Conservation (phyloP, 75 land plant species). For the Cunninghamia lanceolata region DNA sequence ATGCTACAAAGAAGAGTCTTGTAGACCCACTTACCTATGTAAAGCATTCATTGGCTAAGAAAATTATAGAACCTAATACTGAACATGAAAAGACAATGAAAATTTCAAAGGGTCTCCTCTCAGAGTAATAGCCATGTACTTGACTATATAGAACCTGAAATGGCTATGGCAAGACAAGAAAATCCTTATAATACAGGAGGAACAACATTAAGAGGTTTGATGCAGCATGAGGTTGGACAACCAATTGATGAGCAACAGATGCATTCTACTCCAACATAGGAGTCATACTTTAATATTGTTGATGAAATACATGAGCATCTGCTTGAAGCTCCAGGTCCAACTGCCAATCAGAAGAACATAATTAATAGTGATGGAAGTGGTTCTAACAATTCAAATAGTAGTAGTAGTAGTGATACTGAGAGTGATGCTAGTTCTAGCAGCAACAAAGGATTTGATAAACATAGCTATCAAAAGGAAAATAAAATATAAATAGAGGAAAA, state of each 20-base stretch:
- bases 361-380: conserved; percentile 57
- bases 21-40: too few relatives aligned
- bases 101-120: too few relatives aligned
- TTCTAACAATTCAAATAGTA: conserved; percentile 49
- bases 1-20: too few relatives aligned
- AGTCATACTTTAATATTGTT: conserved; percentile 20
- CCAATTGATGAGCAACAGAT: conserved; percentile 24
- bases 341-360: conserved; percentile 26
- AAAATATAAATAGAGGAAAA: neutral
- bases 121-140: too few relatives aligned
- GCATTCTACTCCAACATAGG: too few relatives aligned
- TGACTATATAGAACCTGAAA: too few relatives aligned
- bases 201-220: too few relatives aligned
- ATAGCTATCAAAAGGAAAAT: neutral
- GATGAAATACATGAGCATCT: conserved; percentile 36
- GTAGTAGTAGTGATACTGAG: conserved; percentile 80
- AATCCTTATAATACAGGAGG: too few relatives aligned
- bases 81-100: too few relatives aligned
- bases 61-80: too few relatives aligned
- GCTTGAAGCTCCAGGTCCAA: conserved; percentile 25
- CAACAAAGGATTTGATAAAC: conserved; percentile 28
- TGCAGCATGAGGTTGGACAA: conserved; percentile 17
- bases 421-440: conserved; percentile 74
- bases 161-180: too few relatives aligned
- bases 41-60: too few relatives aligned